phyloP scores from a whole-genome alignment of 139 green algal species.

The Marvania coccoides region DNA sequence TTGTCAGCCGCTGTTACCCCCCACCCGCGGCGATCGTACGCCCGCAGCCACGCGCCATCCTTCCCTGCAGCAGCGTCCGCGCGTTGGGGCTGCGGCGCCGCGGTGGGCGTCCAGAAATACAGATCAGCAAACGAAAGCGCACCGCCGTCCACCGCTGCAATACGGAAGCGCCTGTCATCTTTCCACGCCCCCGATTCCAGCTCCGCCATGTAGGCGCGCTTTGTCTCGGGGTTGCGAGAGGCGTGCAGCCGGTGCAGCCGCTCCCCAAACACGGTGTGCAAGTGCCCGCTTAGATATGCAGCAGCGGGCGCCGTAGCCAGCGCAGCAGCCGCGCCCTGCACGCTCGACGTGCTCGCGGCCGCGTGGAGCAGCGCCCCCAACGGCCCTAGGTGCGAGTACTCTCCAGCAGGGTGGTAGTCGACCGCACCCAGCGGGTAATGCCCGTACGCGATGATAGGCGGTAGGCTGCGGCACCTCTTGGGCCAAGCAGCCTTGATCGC shows the following conservation, averaged over 20 bases:
- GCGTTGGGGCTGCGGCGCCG: neutral
- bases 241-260: slow-evolving; percentile 43
- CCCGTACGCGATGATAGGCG: slow-evolving; percentile 39
- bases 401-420: slow-evolving; percentile 10
- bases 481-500: neutral
- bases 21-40: slow-evolving; percentile 8
- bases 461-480: neutral
- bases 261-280: slow-evolving; percentile 56
- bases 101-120: slow-evolving; percentile 24
- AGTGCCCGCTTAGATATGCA: slow-evolving; percentile 54
- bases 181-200: slow-evolving; percentile 62
- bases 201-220: slow-evolving; percentile 37
- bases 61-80: neutral
- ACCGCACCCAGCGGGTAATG: slow-evolving; percentile 55
- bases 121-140: slow-evolving; percentile 43
- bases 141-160: slow-evolving; percentile 31
- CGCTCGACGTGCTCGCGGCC: neutral
- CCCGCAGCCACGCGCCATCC: slow-evolving; percentile 7
- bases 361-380: slow-evolving; percentile 4
- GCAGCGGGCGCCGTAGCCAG: slow-evolving; percentile 9
- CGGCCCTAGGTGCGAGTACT: neutral
- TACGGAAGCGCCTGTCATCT: slow-evolving; percentile 47
- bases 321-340: neutral
- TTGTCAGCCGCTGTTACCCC: slow-evolving; percentile 17
- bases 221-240: slow-evolving; percentile 1